Conservation (phyloP, 768 basidiomycete genomes). For the Xanthoconium stramineum region DNA sequence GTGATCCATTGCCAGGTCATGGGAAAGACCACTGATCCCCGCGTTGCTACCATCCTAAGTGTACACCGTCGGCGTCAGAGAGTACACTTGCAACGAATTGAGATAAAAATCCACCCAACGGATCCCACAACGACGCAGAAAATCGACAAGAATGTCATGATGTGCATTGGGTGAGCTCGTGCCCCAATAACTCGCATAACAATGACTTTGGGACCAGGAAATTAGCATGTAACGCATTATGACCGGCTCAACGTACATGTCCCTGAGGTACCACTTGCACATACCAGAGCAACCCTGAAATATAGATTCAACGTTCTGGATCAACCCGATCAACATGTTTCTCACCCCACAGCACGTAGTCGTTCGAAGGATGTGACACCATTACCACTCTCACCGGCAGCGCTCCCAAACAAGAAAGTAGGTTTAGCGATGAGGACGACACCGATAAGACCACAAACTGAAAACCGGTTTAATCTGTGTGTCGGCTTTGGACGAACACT, state of each 20-base stretch:
- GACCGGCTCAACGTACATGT: constrained; percentile 53
- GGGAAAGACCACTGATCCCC: constrained; percentile 13
- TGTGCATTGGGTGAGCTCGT: constrained; percentile 72
- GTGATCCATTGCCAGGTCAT: constrained; percentile 16
- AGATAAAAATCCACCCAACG: constrained; percentile 6
- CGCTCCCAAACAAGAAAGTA: constrained; percentile 60
- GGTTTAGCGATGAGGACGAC: constrained; percentile 84
- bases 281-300: constrained; percentile 55
- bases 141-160: constrained; percentile 62
- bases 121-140: constrained; percentile 40
- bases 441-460: constrained; percentile 66
- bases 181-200: constrained; percentile 68
- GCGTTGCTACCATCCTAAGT: constrained; percentile 10
- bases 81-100: not conserved
- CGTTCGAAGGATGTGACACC: constrained; percentile 34
- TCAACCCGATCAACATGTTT: not conserved
- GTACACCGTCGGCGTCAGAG: not conserved
- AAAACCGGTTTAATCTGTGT: not conserved
- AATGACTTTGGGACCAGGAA: constrained; percentile 34
- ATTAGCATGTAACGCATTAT: not conserved
- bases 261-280: constrained; percentile 62
- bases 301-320: not conserved
- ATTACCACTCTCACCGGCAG: not conserved
- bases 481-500: not conserved
- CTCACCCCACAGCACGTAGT: constrained; percentile 57